Percentiles rank a stretch among this genome's conserved stretches.
Conservation (phyloP, 768 basidiomycete genomes). For the Cytidiella melzeri region DNA sequence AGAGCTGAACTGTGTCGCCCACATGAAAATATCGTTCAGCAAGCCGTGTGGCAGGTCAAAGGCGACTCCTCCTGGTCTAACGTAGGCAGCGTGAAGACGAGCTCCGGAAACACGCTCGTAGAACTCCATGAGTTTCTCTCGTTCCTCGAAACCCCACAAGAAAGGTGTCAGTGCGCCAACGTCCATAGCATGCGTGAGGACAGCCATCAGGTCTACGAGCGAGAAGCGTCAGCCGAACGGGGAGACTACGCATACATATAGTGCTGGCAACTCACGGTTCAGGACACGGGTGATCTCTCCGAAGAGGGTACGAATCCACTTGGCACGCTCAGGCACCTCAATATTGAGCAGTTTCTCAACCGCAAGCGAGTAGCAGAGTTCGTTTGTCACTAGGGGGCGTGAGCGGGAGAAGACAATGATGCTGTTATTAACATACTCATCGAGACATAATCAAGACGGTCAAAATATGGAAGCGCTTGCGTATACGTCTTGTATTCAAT, state of each 20-base stretch:
- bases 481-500: constrained; percentile 99
- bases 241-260: constrained; percentile 3
- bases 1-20: constrained; percentile 90
- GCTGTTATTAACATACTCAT: constrained; percentile 71
- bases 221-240: neutral
- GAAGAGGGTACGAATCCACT: constrained; percentile 97
- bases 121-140: constrained; percentile 99
- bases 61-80: constrained; percentile 95
- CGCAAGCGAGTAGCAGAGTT: constrained; percentile 93
- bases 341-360: constrained; percentile 98
- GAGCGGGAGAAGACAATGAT: constrained; percentile 5
- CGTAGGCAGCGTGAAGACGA: constrained; percentile 95
- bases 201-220: constrained; percentile 91
- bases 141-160: constrained; percentile 99
- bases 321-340: constrained; percentile 92
- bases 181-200: constrained; percentile 94
- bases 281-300: constrained; percentile 95
- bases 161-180: constrained; percentile 98
- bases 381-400: constrained; percentile 82
- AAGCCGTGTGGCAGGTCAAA: constrained; percentile 98
- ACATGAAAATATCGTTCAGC: constrained; percentile 96
- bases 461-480: constrained; percentile 97
- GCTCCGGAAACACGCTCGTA: constrained; percentile 99
- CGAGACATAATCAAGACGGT: constrained; percentile 97
- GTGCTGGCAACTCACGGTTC: constrained; percentile 58